Base-by-base conservation (phyloP, 176 grass and related monocot species). In the Rhipidocladum racemiflorum region DNA sequence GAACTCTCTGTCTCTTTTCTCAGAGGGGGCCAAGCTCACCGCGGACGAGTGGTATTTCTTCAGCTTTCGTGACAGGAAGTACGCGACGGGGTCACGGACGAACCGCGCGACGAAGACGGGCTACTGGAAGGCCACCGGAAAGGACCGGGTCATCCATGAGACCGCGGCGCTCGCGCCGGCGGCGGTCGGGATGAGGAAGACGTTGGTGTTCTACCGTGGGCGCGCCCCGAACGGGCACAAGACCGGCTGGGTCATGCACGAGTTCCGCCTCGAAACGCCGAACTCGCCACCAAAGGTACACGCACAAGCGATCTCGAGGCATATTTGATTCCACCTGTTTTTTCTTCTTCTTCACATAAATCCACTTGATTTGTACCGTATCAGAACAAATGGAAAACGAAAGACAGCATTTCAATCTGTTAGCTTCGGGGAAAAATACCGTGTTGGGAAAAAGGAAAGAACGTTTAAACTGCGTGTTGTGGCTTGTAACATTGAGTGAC, bases 1-100 rank as follows among this genome's bases (percentile, higher is more conserved):
- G 23, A 60, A 28, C 20, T 81, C 28, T 70, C 0, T 15, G 1
- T 42, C 8, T 54, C 15, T 49, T 21, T 21, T 54, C 3, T 21
- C 81, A 95, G 93, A 92, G 35, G 87, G 86, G 9, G 93, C 93
- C 43, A 90, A 92, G 61, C 81, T 92, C 21, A 92, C 74, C 9
- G 38, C 68, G 7, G 75, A 95, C 2, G 93, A 95, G 59, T 95
- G 93, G 93, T 95, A 92, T 51, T 95, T 95, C 85, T 95, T 95
- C 82, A 92, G 85, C 74, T 92, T 92, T 59, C 65, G 89, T 1
- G 93, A 92, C 49, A 79, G 90, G 11, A 95, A 92, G 83, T 95
- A 95, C 3, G 84, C 90, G 1, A 92, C 90, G 2, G 93, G 93
- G 8, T 90, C 90, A 3, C 82, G 93, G 0, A 85, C 87, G 10